phyloP scores from a whole-genome alignment of 2,329 filamentous ascomycete species.

The Hirsutella minnesotensis region DNA sequence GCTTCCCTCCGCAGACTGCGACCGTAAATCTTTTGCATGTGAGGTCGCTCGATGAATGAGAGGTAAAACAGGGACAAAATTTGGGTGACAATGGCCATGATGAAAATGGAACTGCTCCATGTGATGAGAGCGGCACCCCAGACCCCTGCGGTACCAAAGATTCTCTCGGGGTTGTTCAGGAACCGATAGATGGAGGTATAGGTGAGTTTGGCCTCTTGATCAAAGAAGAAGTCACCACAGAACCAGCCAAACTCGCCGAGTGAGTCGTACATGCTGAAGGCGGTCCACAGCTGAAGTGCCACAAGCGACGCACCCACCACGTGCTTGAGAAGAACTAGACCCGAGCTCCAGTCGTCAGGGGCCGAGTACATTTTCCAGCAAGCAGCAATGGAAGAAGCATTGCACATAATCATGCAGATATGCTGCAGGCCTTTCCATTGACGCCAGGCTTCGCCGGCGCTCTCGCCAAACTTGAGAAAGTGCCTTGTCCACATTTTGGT shows the following conservation, averaged over 20 bases:
- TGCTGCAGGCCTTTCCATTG: conserved; percentile 98
- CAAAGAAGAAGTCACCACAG: conserved; percentile 97
- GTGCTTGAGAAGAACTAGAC: conserved; percentile 76
- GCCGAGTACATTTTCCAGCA: conserved; percentile 93
- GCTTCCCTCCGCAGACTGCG: conserved; percentile 73
- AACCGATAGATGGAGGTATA: conserved; percentile 98
- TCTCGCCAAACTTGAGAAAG: conserved; percentile 94
- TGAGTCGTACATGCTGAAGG: conserved; percentile 85
- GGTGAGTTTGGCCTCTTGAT: conserved; percentile 75
- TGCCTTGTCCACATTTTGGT: conserved; percentile 93
- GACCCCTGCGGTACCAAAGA: conserved; percentile 85
- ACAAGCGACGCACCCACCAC: conserved; percentile 73
- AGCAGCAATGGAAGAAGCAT: conserved; percentile 77
- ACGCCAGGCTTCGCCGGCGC: conserved; percentile 80
- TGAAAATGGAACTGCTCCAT: conserved; percentile 75
- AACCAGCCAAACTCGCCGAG: conserved; percentile 98
- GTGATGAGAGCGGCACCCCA: conserved; percentile 94
- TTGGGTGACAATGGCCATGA: conserved; percentile 76
- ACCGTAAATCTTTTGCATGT: conserved; percentile 97
- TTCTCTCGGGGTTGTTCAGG: conserved; percentile 91
- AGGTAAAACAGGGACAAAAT: conserved; percentile 79
- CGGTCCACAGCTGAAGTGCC: conserved; percentile 84
- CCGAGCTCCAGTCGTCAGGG: conserved; percentile 78
- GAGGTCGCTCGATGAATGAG: conserved; percentile 85
- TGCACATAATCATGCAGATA: conserved; percentile 81